Percentiles rank a stretch among this genome's conserved stretches.
Evolutionary conservation across 1,139 yeast genomes (phyloP).

Genomic region (Martiniozyma asiatica): DNA sequence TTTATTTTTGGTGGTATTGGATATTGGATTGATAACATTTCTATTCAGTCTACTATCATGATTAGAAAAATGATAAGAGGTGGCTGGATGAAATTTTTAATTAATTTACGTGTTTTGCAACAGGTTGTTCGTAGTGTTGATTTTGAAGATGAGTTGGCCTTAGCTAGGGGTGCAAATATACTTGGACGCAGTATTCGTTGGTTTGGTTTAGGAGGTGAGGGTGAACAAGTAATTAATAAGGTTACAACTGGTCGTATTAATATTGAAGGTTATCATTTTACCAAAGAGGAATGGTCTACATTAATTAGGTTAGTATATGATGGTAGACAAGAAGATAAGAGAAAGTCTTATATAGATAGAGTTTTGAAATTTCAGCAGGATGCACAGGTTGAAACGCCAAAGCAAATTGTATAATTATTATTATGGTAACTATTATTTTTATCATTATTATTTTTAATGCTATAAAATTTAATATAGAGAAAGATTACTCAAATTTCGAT

Average conservation of each 20-base stretch:
- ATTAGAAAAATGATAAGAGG: conserved; percentile 45
- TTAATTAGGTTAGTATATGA: conserved; percentile 36
- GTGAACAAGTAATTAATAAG: conserved; percentile 8
- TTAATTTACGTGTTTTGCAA: conserved; percentile 63
- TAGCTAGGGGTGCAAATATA: conserved; percentile 1
- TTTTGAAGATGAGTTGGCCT: conserved; percentile 20
- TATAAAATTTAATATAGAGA: no score
- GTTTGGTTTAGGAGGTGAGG: conserved; percentile 24
- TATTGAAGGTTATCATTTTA: conserved; percentile 5
- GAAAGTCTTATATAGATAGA: no score
- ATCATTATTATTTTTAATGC: no score
- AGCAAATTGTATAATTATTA: no score
- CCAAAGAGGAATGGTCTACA: conserved; percentile 27
- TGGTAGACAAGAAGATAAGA: conserved; percentile 21
- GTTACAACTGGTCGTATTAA: conserved; percentile 1
- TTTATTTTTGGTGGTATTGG: conserved; percentile 39
- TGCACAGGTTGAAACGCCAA: no score
- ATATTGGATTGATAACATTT: conserved; percentile 39
- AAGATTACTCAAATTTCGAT: no score
- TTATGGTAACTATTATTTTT: no score
- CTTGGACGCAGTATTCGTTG: conserved; percentile 34
- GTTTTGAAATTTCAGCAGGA: no score
- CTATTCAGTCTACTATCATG: conserved; percentile 48
- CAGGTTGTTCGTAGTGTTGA: conserved; percentile 61
- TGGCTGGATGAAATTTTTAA: conserved; percentile 56